Evolutionary conservation across 2,329 filamentous ascomycete species (phyloP).

Genomic region (Onygenales sp.): DNA sequence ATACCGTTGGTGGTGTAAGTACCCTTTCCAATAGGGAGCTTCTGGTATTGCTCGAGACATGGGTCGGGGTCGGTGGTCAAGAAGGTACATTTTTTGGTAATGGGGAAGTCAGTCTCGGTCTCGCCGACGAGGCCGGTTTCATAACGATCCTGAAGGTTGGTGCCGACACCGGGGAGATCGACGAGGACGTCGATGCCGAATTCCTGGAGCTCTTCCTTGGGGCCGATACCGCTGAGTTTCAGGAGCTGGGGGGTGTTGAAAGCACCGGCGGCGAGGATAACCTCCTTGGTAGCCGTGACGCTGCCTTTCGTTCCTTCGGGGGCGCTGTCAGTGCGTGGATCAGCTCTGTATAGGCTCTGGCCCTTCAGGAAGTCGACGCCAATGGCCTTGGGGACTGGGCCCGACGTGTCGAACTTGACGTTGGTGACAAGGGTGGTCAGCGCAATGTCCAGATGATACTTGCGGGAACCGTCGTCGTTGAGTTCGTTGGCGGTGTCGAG

Average conservation of each 20-base stretch:
- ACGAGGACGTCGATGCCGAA: slow-evolving; percentile 43
- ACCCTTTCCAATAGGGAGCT: slow-evolving; percentile 21
- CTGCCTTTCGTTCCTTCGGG: slow-evolving; percentile 27
- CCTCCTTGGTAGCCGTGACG: slow-evolving; percentile 31
- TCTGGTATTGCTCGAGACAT: slow-evolving; percentile 34
- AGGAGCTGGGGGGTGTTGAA: slow-evolving; percentile 57
- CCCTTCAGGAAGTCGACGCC: slow-evolving; percentile 41
- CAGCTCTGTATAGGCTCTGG: slow-evolving; percentile 36
- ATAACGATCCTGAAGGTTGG: slow-evolving; percentile 54
- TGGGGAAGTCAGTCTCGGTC: slow-evolving; percentile 23
- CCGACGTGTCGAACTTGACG: slow-evolving; percentile 31
- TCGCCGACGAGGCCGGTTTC: slow-evolving; percentile 44
- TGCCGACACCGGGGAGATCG: slow-evolving; percentile 51
- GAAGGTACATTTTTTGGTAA: slow-evolving; percentile 26
- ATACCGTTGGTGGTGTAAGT: slow-evolving; percentile 41
- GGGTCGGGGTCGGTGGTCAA: slow-evolving; percentile 23
- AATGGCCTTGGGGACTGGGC: slow-evolving; percentile 29
- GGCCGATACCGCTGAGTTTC: slow-evolving; percentile 53
- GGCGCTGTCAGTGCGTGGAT: slow-evolving; percentile 24
- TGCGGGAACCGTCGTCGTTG: slow-evolving; percentile 41
- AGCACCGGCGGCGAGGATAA: slow-evolving; percentile 41
- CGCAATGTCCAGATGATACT: slow-evolving; percentile 46
- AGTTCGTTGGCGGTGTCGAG: slow-evolving; percentile 40
- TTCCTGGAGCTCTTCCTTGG: slow-evolving; percentile 39
- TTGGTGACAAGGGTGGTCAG: slow-evolving; percentile 39